A percentile compares a stretch with the other conserved stretches of the same genome.
Conservation (phyloP, 345 rosid genomes). For the Combretum micranthum region DNA sequence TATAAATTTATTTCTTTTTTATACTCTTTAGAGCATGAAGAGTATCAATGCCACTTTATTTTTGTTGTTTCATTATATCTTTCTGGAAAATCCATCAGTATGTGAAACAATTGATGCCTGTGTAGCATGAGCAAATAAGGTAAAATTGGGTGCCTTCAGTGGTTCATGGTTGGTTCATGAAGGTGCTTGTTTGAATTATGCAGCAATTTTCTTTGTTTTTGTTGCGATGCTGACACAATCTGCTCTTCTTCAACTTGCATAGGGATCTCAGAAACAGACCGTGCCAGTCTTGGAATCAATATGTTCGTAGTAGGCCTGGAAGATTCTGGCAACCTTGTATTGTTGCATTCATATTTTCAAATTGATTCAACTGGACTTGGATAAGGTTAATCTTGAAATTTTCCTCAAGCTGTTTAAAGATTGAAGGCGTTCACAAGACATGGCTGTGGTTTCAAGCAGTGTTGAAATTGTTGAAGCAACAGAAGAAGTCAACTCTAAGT, state of each 20-base stretch:
- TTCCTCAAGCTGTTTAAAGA: constrained; percentile 5
- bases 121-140: too few species aligned
- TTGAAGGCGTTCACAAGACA: constrained; percentile 14
- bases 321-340: constrained; percentile 9
- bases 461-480: constrained; percentile 55
- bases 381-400: constrained; percentile 13
- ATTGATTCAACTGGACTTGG: constrained; percentile 31
- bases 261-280: constrained; percentile 13
- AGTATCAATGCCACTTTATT: too few species aligned
- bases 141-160: too few species aligned
- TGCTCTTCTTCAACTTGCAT: constrained; percentile 29
- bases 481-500: constrained; percentile 26
- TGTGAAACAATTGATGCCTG: too few species aligned
- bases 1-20: too few species aligned
- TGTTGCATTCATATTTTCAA: not conserved
- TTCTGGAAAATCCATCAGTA: too few species aligned
- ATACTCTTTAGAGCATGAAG: too few species aligned
- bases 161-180: too few species aligned
- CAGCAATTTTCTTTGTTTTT: not conserved
- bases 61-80: too few species aligned
- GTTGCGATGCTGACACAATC: constrained; percentile 8
- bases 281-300: constrained; percentile 17
- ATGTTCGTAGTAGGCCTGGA: constrained; percentile 22
- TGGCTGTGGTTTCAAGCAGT: constrained; percentile 30
- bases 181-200: too few species aligned